Evolutionary conservation across 306 rosid genomes (phyloP), one percentile per base, ranked within the genome.

Genomic region (Cajanus cajan): DNA sequence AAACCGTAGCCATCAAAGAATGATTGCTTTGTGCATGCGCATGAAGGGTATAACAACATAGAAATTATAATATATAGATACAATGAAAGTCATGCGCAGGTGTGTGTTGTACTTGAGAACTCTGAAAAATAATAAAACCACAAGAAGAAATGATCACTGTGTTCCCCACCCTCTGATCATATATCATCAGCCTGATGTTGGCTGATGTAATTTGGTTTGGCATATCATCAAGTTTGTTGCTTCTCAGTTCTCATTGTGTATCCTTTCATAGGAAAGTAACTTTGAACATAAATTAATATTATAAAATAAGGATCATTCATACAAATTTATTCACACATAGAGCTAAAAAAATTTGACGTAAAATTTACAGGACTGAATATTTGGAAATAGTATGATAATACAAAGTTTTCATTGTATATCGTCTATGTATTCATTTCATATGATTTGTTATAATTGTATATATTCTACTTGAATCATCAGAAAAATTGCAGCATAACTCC

Each of bases 11-110:
- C 24, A 54, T 47, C 78, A 70, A 28, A 79, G 47, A 88, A 90
- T 90, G 90, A 90, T 88, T 86, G 82, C 84, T 73, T 74, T 80
- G 78, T 74, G 92, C 94, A 90, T 85, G 94, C 94, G 92, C 90
- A 63, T 7, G 41, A 79, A 81, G 77, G 77, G 51, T 34, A 82
- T 19, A 66, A 52, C 77, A 85, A 75, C 74, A 74, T n/a, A 70
- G 87, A 89, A 87, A 87, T 79, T 79, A 85, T 85, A 68, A 82
- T 71, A 52, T 71, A 18, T 62, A 69, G 50, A 33, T 33, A 55
- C 85, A 79, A 52, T 37, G 78, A 76, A 72, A 76, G 82, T 66
- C 78, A 79, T 61, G 80, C 82, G 80, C 82, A 75, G 81, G 62
- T 54, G 47, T 54, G 36, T 31, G 41, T 78, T 80, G 85, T 81